A percentile compares a stretch with the other conserved stretches of the same genome.
phyloP scores from a whole-genome alignment of 2,329 filamentous ascomycete genomes.

The Calonectria pauciramosa region DNA sequence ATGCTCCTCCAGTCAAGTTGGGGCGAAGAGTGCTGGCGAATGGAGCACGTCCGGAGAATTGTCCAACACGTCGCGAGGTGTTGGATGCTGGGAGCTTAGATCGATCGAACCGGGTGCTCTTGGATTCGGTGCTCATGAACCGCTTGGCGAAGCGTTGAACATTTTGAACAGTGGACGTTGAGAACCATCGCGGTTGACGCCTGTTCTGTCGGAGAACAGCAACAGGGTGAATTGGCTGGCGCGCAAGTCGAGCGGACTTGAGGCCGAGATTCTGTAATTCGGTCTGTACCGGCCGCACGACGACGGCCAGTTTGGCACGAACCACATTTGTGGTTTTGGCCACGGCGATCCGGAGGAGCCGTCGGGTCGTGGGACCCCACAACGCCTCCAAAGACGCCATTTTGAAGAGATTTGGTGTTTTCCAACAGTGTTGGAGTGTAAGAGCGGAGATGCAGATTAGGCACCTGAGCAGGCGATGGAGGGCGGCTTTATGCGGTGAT shows the following conservation, averaged over 20 bases:
- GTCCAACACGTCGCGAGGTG: constrained; percentile 65
- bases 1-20: constrained; percentile 89
- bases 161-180: constrained; percentile 57
- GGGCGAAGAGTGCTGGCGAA: constrained; percentile 92
- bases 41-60: constrained; percentile 81
- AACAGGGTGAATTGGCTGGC: constrained; percentile 68
- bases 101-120: constrained; percentile 59
- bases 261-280: constrained; percentile 62
- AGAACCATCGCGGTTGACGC: constrained; percentile 61
- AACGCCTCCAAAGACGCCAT: constrained; percentile 71
- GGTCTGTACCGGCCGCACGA: constrained; percentile 59
- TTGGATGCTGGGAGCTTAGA: constrained; percentile 63
- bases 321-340: constrained; percentile 65
- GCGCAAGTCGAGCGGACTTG: constrained; percentile 54
- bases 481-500: constrained; percentile 43
- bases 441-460: constrained; percentile 33
- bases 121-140: constrained; percentile 62
- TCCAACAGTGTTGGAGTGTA: constrained; percentile 37
- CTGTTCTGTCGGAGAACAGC: constrained; percentile 65
- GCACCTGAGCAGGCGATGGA: constrained; percentile 30
- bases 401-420: constrained; percentile 48
- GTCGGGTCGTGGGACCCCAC: constrained; percentile 69
- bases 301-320: constrained; percentile 62
- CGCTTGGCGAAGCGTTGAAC: constrained; percentile 63
- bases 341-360: constrained; percentile 66